These are phyloP conservation scores for Lobosporangium transversale DNA, from an alignment of 192 early-diverging fungal genomes.

Conservation along the genomic window DNA sequence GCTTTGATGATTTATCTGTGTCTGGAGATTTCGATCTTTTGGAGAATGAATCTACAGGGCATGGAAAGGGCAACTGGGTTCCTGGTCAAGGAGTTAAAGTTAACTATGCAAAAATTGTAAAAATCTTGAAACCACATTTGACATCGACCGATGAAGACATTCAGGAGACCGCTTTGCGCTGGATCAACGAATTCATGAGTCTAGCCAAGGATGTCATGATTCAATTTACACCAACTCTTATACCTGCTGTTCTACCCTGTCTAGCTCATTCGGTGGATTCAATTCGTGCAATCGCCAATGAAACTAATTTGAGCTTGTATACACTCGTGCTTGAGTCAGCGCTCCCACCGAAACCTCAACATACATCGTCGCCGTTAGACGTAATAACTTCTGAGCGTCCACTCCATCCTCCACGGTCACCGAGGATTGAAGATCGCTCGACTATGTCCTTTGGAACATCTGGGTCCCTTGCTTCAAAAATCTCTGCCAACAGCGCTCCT, in stretches of 20 bases:
- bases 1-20: constrained; percentile 4
- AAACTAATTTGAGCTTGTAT: constrained; percentile 84
- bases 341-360: constrained; percentile 48
- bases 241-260: constrained; percentile 86
- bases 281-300: constrained; percentile 79
- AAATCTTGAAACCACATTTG: constrained; percentile 87
- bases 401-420: constrained; percentile 29
- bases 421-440: constrained; percentile 48
- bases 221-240: constrained; percentile 80
- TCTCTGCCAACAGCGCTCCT: neutral
- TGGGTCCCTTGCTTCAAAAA: constrained; percentile 46
- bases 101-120: constrained; percentile 85
- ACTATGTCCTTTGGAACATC: constrained; percentile 44
- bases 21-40: constrained; percentile 18
- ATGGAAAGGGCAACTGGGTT: constrained; percentile 70
- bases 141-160: constrained; percentile 85
- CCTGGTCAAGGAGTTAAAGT: constrained; percentile 82
- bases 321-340: constrained; percentile 77
- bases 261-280: constrained; percentile 78
- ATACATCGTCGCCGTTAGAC: neutral
- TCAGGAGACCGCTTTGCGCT: constrained; percentile 89
- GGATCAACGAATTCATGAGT: constrained; percentile 91
- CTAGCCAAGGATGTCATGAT: constrained; percentile 87
- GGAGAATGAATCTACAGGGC: constrained; percentile 56
- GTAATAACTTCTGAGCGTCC: constrained; percentile 15